These are phyloP conservation scores for Adansonia rubrostipa DNA, from an alignment of 441 rosid species.

Conservation along the genomic window DNA sequence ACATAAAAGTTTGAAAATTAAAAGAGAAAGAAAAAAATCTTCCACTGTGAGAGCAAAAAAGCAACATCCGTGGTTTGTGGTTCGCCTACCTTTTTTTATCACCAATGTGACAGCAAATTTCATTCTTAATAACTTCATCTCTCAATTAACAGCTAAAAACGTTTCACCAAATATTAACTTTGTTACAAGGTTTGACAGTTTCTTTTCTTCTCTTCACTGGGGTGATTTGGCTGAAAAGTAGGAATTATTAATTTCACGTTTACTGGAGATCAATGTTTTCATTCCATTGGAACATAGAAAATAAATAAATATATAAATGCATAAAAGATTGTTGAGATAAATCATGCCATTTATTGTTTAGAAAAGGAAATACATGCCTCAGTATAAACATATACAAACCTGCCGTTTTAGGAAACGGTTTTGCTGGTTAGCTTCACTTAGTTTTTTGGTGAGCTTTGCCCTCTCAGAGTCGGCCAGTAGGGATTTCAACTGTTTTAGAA, in stretches of 20 bases:
- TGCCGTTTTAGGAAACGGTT: conserved; percentile 82
- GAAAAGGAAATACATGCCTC: background rate
- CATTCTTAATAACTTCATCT: conserved; percentile 1
- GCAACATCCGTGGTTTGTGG: background rate
- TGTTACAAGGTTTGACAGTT: background rate
- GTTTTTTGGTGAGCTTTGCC: conserved; percentile 61
- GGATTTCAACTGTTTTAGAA: conserved; percentile 57
- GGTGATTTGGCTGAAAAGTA: background rate
- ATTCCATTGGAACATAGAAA: background rate
- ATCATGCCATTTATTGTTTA: background rate
- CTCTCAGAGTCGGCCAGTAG: conserved; percentile 77
- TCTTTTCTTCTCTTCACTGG: background rate
- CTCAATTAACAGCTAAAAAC: background rate
- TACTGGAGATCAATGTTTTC: background rate
- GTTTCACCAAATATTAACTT: background rate
- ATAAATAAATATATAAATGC: background rate
- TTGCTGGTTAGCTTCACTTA: conserved; percentile 97
- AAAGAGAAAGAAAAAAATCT: background rate
- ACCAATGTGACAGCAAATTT: background rate
- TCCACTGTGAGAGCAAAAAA: background rate
- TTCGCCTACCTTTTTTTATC: background rate
- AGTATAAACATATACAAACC: conserved; percentile 43
- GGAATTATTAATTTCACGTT: background rate
- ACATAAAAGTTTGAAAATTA: conserved; percentile 11
- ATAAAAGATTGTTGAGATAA: background rate